phyloP scores from a whole-genome alignment of 306 rosid species.

The Crotalaria pallida region DNA sequence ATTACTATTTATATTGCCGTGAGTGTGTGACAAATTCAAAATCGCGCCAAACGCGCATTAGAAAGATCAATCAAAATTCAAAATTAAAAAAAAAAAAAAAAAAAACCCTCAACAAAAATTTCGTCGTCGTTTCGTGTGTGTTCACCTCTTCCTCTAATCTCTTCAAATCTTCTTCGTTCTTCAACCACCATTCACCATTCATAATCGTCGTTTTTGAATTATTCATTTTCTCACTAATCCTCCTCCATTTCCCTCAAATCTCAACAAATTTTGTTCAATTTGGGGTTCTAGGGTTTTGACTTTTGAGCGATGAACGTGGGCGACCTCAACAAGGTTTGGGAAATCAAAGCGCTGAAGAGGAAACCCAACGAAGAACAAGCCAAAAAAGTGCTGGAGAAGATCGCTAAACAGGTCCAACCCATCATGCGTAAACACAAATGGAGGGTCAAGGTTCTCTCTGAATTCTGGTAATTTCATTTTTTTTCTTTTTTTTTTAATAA shows the following conservation, averaged over 20 bases:
- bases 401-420: constrained; percentile 93
- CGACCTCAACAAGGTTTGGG: constrained; percentile 83
- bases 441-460: constrained; percentile 93
- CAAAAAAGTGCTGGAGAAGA: constrained; percentile 57
- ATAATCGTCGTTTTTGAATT: not conserved
- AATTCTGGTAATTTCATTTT: constrained; percentile 7
- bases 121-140: not conserved
- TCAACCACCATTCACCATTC: not conserved
- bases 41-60: constrained; percentile 13
- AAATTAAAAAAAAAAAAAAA: no score
- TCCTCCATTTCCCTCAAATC: not conserved
- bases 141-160: not conserved
- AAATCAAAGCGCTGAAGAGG: constrained; percentile 67
- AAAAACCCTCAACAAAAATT: not conserved
- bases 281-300: constrained; percentile 7
- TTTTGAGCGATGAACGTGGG: constrained; percentile 64
- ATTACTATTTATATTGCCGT: no score
- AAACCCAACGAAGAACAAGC: constrained; percentile 71
- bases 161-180: not conserved
- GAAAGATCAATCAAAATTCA: no score
- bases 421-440: constrained; percentile 85
- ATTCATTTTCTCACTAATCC: not conserved
- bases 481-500: not conserved
- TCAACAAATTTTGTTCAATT: not conserved
- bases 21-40: not conserved